These are phyloP conservation scores for Xylaria palmicola DNA, from an alignment of 495 filamentous ascomycete genomes.

Conservation along the genomic window DNA sequence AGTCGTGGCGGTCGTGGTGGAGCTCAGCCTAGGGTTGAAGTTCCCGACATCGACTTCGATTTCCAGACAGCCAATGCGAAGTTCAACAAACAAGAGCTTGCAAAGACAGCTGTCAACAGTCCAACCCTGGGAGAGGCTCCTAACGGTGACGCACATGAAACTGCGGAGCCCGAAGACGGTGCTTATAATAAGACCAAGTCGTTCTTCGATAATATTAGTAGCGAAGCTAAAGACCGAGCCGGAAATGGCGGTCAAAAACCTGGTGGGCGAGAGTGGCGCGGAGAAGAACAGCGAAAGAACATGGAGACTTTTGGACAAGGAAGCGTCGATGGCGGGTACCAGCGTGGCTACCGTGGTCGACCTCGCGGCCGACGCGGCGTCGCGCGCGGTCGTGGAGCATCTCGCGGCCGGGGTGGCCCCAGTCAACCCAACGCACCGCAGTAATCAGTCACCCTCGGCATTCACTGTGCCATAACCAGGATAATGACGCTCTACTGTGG, in stretches of 20 bases:
- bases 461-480: neutral
- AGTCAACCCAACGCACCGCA: slow-evolving; percentile 4
- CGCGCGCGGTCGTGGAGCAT: slow-evolving; percentile 47
- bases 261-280: slow-evolving; percentile 87
- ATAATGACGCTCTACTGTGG: neutral
- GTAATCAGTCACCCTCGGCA: neutral
- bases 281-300: slow-evolving; percentile 91
- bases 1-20: slow-evolving; percentile 60
- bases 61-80: slow-evolving; percentile 91
- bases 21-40: slow-evolving; percentile 70
- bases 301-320: slow-evolving; percentile 99
- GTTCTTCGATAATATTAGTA: slow-evolving; percentile 98
- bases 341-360: slow-evolving; percentile 68
- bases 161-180: slow-evolving; percentile 38
- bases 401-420: slow-evolving; percentile 45
- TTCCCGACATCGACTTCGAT: slow-evolving; percentile 88
- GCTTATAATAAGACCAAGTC: slow-evolving; percentile 81
- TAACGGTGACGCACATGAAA: slow-evolving; percentile 30
- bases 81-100: slow-evolving; percentile 95
- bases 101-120: slow-evolving; percentile 86
- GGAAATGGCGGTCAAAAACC: slow-evolving; percentile 62
- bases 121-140: slow-evolving; percentile 62
- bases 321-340: slow-evolving; percentile 83
- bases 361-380: slow-evolving; percentile 61
- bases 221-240: slow-evolving; percentile 86